Evolutionary conservation across 2,329 filamentous ascomycete genomes (phyloP).

Genomic region (Chrysosporium keratinophilum): DNA sequence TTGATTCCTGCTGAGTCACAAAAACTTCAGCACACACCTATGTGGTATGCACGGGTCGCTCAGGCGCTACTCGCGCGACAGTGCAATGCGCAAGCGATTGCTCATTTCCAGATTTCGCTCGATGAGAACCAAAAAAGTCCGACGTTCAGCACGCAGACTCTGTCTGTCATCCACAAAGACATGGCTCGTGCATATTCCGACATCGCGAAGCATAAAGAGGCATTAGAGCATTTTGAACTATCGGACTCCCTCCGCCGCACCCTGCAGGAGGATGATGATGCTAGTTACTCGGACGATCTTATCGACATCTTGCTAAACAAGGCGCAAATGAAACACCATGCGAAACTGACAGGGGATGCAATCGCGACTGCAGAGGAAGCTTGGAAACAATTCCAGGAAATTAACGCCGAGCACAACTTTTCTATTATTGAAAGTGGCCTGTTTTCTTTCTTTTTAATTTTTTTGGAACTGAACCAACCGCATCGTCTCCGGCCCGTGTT

Average conservation of each 20-base stretch:
- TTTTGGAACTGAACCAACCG: constrained; percentile 2
- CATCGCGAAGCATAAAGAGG: background rate
- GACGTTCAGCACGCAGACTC: background rate
- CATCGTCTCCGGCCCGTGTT: constrained; percentile 4
- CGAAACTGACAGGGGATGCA: background rate
- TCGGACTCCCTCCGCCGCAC: background rate
- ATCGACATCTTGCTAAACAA: background rate
- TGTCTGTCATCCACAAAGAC: background rate
- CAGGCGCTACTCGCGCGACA: background rate
- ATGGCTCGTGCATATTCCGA: background rate
- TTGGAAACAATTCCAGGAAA: background rate
- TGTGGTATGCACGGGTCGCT: background rate
- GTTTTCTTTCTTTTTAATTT: background rate
- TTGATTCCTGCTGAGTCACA: background rate
- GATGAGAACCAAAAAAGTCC: background rate
- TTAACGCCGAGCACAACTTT: too few relatives aligned
- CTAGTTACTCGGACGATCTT: background rate
- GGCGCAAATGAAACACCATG: constrained; percentile 1
- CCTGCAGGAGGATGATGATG: background rate
- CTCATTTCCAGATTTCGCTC: background rate
- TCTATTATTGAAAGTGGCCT: background rate
- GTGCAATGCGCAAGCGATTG: background rate
- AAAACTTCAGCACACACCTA: background rate
- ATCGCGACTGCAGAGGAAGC: background rate
- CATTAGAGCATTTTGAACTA: background rate